Evolutionary conservation across 2,329 filamentous ascomycete genomes (phyloP), one percentile per base, ranked within the genome.

Genomic region (Aspergillus proliferans): DNA sequence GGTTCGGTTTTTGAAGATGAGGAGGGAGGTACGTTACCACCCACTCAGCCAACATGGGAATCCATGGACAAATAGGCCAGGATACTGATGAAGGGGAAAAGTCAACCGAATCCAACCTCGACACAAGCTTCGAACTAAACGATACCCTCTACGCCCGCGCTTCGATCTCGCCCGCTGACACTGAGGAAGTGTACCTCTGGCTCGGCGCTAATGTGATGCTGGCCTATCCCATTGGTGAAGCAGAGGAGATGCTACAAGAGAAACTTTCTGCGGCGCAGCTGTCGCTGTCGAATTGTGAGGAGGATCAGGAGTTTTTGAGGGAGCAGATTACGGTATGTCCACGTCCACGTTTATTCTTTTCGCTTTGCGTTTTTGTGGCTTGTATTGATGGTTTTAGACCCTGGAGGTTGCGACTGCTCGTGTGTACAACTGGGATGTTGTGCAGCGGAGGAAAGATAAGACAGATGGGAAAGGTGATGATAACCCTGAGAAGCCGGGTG

Each of bases 381-480:
- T 28, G 2, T 26, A 26, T 18, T 42, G 46, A 24, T 30, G n/a
- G n/a, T 33, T 39, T n/a, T 58, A 94, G 88, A 96, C 91, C 0
- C 85, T 98, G 76, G 93, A 98, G 71, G 93, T 98, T 30, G 93
- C 93, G 3, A 90, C 92, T 38, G 93, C 93, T 19, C 81, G 93
- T 56, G 91, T 98, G n/a, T 97, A 98, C 72, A 98, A 98, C 71
- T 97, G 93, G 92, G 93, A 98, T 64, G 90, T 98, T 4, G 88
- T 92, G 40, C 88, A 95, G 76, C 88, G 94, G 72, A 80, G 93
- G 59, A 96, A 95, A 76, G 90, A 95, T 52, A 93, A 90, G 69
- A 77, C 73, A 3, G 73, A 77, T 38, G 73, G 71, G 43, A 71
- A 74, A 66, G 70, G 69, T 54, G 83, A 70, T 39, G 65, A 66